Base-by-base conservation (phyloP, 768 basidiomycete species). In the Kwoniella sp. region DNA sequence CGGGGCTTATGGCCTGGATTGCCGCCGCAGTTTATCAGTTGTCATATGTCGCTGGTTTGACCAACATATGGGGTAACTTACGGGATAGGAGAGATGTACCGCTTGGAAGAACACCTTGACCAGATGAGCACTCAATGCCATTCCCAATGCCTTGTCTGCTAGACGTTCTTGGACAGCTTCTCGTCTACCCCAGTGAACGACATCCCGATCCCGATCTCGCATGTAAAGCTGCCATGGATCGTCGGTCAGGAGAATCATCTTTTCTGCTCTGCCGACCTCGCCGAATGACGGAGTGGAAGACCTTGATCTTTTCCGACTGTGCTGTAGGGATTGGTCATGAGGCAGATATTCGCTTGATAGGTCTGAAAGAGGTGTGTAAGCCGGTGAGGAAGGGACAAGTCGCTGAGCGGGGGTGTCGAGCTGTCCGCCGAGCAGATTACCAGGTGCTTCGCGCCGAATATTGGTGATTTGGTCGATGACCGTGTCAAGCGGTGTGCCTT, bases 41-140 rank as follows among this genome's bases (percentile, higher is more conserved):
- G n/a, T n/a, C n/a, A n/a, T n/a, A n/a, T n/a, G n/a, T n/a, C n/a
- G n/a, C n/a, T n/a, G n/a, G n/a, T n/a, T n/a, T n/a, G n/a, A n/a
- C n/a, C n/a, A n/a, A n/a, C n/a, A n/a, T n/a, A n/a, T n/a, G n/a
- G 7, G 21, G 15, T 3, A 26, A 68, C 69, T 53, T 49, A 73
- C 71, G n/a, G 71, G 71, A 44, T 68, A 61, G 5, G 71, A 70
- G 2, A 62, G 44, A 62, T 73, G 69, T 17, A 73, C 68, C 21
- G 65, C 55, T 24, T 70, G 66, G 55, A 73, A 73, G 64, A 65
- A 73, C 15, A 56, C 53, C 50, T 63, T 65, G 10, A 73, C 67
- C 17, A 73, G 50, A 48, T 73, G 71, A 49, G 51, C 30, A 37
- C 71, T 73, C 21, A 73, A 40, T 24, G 56, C 66, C 30, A 50